Evolutionary conservation across 208 protist species (phyloP).

Genomic region (Leishmania turanica): DNA sequence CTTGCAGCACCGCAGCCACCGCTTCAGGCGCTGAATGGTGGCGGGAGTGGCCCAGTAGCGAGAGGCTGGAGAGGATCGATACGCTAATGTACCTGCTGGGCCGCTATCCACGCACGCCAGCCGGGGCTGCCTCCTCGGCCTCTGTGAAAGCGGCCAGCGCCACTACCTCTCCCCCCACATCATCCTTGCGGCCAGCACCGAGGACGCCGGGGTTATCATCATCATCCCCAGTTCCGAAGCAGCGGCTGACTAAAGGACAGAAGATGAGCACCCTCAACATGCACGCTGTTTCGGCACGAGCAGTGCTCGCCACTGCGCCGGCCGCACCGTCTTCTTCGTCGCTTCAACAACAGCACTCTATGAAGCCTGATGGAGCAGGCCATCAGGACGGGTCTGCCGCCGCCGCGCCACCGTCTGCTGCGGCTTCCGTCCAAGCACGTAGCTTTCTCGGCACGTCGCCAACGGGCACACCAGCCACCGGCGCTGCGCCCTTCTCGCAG

Average conservation of each 20-base stretch:
- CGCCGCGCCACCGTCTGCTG: not conserved
- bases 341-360: not conserved
- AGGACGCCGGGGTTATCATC: not conserved
- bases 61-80: conserved; percentile 37
- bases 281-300: not conserved
- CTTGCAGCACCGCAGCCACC: not conserved
- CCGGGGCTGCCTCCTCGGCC: not conserved
- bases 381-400: not conserved
- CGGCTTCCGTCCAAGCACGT: not conserved
- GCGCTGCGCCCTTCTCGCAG: conserved; percentile 21
- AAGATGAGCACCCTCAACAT: conserved; percentile 15
- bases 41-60: conserved; percentile 27
- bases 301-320: not conserved
- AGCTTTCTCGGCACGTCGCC: not conserved
- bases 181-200: not conserved
- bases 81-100: conserved; percentile 44
- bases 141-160: not conserved
- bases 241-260: not conserved
- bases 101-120: conserved; percentile 22
- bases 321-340: not conserved
- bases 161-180: not conserved
- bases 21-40: conserved; percentile 14
- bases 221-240: not conserved
- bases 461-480: not conserved
- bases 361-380: not conserved